Base-by-base conservation (phyloP, 352 stramenopile species). In the Peronospora belbahrii region DNA sequence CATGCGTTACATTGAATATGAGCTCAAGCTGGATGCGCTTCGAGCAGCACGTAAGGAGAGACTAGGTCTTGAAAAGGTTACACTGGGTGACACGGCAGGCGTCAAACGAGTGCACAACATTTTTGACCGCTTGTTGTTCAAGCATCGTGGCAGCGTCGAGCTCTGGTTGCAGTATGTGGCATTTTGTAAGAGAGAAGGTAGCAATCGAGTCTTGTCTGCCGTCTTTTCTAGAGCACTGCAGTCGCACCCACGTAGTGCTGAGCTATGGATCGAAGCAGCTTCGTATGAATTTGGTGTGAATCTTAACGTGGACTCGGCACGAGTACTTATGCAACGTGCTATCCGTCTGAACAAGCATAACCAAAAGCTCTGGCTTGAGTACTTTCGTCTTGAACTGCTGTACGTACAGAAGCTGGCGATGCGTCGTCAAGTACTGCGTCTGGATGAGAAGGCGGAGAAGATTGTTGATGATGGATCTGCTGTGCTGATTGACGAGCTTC, bases 1-100 rank as follows among this genome's bases (percentile, higher is more conserved):
- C 18, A 78, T 97, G 63, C 85, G 88, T 28, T 97, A 97, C 67
- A 88, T 95, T 38, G 85, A 96, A 62, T 95, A 97, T 69, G 89
- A 97, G 60, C 59, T 97, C 18, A 94, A 95, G 56, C 59, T 97
- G 38, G 87, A 97, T 25, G 82, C 81, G 23, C 67, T 97, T 23
- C 81, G 87, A 4, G 73, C 68, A 20, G 76, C 86, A 38, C 81
- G 87, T 39, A 96, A 95, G 55, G 64, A 80, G 32, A 79, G 82
- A 2, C 52, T 79, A 10, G 72, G 65, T 1, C 59, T 90, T 28
- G 55, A 70, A 40, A 94, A 91, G 64, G 61, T 70, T 43, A 74
- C 70, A 35, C 42, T 86, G 39, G 88, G 73, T 49, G 87, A 90
- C 63, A 83, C 65, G 36, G 69, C 83, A 2, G 74, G 78, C 35